Base-by-base conservation (phyloP, 2,329 filamentous ascomycete species). In the Dryadomyces quercus-mongolicae region DNA sequence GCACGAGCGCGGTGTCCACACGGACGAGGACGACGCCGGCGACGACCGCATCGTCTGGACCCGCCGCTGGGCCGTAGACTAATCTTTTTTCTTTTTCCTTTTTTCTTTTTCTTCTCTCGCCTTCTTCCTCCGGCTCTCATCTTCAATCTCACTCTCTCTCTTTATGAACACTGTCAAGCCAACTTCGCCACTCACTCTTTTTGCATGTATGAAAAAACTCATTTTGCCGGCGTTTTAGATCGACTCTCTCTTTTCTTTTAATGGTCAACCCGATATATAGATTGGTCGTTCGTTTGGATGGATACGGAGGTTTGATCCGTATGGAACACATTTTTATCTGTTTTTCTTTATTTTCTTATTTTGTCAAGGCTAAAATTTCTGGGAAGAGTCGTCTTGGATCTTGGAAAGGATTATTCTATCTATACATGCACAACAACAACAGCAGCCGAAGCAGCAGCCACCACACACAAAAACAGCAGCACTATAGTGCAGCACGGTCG, bases 61-160 rank as follows among this genome's bases (percentile, higher is more conserved):
- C 4, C 59, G 57, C 40, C 59, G 57, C 31, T 57, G 55, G 55
- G 56, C 56, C 18, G 52, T 56, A n/a, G 57, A 60, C 45, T 57
- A 49, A 54, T n/a, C 5, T n/a, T 40, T 12, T 5, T 5, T 18
- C 10, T 44, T 44, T 4, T 5, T 10, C 42, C 2, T 18, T n/a
- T 10, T 18, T 44, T 44, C 5, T 9, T 44, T 18, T 18, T 18
- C 16, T 44, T 9, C 18, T 44, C 18, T 44, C 5, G 6, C 15
- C 15, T 42, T 42, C 15, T 13, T n/a, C 15, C 16, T n/a, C 15
- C 16, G 38, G 12, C 38, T 42, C 16, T 42, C 16, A 10, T 12
- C 38, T 5, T 42, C 38, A n/a, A n/a, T 38, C 34, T 38, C 34
- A 7, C 34, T 38, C 34, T 38, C 34, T 38, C 34, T 38, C 34